These are phyloP conservation scores for Chytridium lagenaria DNA, from an alignment of 371 early-diverging fungal genomes.

Conservation along the genomic window DNA sequence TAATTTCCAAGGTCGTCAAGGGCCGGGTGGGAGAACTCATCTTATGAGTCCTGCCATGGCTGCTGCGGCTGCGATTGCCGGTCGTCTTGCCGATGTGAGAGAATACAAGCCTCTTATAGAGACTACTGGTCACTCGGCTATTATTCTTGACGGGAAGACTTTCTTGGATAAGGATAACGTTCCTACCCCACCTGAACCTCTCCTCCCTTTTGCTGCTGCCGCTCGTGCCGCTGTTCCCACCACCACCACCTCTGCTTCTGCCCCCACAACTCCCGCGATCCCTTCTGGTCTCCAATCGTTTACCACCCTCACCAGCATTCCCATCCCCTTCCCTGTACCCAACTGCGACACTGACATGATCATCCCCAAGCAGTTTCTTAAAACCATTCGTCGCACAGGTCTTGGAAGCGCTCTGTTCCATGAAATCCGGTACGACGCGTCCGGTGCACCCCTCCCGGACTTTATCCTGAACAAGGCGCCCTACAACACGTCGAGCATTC, in stretches of 20 bases:
- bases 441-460: conserved; percentile 48
- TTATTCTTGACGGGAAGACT: conserved; percentile 34
- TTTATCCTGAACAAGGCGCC: conserved; percentile 69
- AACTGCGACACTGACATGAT: conserved; percentile 78
- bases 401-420: conserved; percentile 67
- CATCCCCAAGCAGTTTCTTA: conserved; percentile 77
- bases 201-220: conserved; percentile 1
- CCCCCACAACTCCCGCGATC: conserved; percentile 6
- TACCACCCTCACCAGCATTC: conserved; percentile 61
- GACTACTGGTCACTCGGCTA: background rate
- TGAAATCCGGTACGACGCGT: conserved; percentile 64
- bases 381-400: conserved; percentile 75
- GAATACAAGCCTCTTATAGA: conserved; percentile 23
- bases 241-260: conserved; percentile 12
- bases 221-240: conserved; percentile 24
- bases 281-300: conserved; percentile 65
- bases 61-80: conserved; percentile 54
- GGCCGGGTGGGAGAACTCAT: conserved; percentile 56
- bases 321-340: conserved; percentile 66
- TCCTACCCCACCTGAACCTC: conserved; percentile 14
- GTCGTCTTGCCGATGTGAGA: conserved; percentile 51
- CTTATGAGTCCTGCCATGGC: conserved; percentile 56
- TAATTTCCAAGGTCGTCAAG: conserved; percentile 77
- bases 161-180: conserved; percentile 34
- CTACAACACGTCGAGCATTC: conserved; percentile 59